A percentile compares a stretch with the other conserved stretches of the same genome.
phyloP scores from a whole-genome alignment of 805 yeast species.

The Candida pseudoglaebosa region DNA sequence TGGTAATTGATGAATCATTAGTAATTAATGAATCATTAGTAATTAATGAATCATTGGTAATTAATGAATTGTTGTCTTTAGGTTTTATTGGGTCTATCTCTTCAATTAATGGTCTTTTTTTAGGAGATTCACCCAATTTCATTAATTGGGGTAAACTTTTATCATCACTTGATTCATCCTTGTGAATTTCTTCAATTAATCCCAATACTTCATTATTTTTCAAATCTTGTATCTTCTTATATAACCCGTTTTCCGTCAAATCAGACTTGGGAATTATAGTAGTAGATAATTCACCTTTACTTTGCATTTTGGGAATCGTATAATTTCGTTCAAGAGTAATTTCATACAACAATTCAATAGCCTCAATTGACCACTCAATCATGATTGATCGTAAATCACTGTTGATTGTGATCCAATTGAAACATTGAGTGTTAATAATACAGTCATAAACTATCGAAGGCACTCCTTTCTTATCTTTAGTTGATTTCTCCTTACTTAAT shows the following conservation, averaged over 20 bases:
- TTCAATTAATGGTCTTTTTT: slow-evolving; percentile 46
- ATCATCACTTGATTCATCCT: slow-evolving; percentile 16
- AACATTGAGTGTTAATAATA: slow-evolving; percentile 61
- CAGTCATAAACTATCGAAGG: slow-evolving; percentile 72
- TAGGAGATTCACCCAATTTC: no score
- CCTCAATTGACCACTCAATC: slow-evolving; percentile 81
- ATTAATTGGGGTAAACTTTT: slow-evolving; percentile 29
- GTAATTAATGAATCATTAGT: no score
- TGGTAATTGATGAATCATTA: no score
- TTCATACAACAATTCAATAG: slow-evolving; percentile 55
- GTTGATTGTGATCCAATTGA: slow-evolving; percentile 58
- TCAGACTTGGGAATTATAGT: slow-evolving; percentile 46
- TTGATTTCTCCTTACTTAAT: slow-evolving; percentile 54
- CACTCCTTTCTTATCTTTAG: slow-evolving; percentile 66
- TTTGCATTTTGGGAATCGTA: slow-evolving; percentile 64
- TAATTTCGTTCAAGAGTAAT: slow-evolving; percentile 59
- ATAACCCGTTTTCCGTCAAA: slow-evolving; percentile 33
- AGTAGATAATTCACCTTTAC: slow-evolving; percentile 58
- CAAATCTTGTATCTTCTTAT: slow-evolving; percentile 30
- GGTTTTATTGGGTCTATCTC: no score
- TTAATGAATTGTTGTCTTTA: no score
- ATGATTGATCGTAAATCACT: slow-evolving; percentile 59
- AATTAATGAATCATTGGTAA: no score
- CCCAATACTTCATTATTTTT: slow-evolving; percentile 41
- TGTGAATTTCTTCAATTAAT: slow-evolving; percentile 39